Evolutionary conservation across 1,139 yeast genomes (phyloP).

Genomic region (Zygoascus sp.): DNA sequence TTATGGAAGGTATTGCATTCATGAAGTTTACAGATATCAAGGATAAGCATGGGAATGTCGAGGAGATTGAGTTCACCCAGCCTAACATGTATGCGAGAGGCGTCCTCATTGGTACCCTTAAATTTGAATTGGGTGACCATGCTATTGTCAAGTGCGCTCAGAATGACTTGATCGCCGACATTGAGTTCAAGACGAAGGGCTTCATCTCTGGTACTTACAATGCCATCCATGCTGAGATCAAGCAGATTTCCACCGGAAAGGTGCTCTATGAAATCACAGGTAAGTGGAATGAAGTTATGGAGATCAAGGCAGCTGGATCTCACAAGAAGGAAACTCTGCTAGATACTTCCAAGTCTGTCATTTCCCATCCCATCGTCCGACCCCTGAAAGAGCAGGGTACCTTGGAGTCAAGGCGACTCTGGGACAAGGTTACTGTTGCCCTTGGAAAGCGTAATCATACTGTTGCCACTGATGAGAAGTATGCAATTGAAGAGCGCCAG

Average conservation of each 20-base stretch:
- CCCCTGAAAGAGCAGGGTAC: constrained; percentile 75
- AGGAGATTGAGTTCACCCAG: constrained; percentile 74
- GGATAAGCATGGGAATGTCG: constrained; percentile 45
- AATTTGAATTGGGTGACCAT: constrained; percentile 89
- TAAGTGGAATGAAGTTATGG: constrained; percentile 89
- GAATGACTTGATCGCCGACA: constrained; percentile 63
- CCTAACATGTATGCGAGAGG: constrained; percentile 97
- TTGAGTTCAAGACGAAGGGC: constrained; percentile 93
- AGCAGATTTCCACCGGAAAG: constrained; percentile 50
- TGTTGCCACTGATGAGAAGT: constrained; percentile 83
- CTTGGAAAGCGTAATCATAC: constrained; percentile 70
- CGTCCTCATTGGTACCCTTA: constrained; percentile 81
- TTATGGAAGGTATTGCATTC: constrained; percentile 88
- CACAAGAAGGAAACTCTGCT: constrained; percentile 51
- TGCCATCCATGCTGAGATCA: constrained; percentile 73
- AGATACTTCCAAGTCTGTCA: constrained; percentile 55
- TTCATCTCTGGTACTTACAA: constrained; percentile 90
- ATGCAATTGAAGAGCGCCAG: constrained; percentile 77
- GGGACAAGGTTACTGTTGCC: constrained; percentile 80
- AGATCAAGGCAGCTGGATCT: constrained; percentile 53
- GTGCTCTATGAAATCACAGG: constrained; percentile 67
- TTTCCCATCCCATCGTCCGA: constrained; percentile 63
- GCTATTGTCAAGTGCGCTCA: constrained; percentile 65
- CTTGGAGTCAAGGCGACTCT: constrained; percentile 73
- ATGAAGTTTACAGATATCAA: constrained; percentile 62